phyloP scores from a whole-genome alignment of 148 eudicot genomes.

The Fallopia convolvulus region DNA sequence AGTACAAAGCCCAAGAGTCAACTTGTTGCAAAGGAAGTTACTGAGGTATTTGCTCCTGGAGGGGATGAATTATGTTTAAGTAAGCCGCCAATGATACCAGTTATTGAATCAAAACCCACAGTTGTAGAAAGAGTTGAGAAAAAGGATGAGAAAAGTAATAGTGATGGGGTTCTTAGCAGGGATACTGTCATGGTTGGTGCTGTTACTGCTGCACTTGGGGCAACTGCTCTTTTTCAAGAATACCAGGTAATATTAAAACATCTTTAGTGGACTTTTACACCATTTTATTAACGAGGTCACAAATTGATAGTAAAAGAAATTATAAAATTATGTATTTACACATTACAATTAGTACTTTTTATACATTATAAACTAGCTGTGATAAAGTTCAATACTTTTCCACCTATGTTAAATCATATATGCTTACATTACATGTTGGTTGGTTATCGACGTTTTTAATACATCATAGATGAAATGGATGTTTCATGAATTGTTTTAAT shows the following conservation, averaged over 20 bases:
- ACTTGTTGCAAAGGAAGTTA: conserved; percentile 21
- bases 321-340: too few species aligned
- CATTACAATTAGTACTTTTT: too few species aligned
- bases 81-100: background rate
- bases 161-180: conserved; percentile 21
- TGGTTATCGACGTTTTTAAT: too few species aligned
- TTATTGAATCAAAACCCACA: background rate
- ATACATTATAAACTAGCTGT: too few species aligned
- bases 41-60: conserved; percentile 16
- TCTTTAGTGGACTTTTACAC: too few species aligned
- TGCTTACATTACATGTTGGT: too few species aligned
- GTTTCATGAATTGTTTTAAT: too few species aligned
- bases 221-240: conserved; percentile 60
- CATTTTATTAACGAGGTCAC: too few species aligned
- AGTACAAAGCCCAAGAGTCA: conserved; percentile 17
- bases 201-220: conserved; percentile 91
- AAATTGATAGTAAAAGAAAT: too few species aligned
- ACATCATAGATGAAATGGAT: too few species aligned
- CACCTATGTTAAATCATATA: too few species aligned
- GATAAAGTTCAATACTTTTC: too few species aligned
- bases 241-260: conserved; percentile 42
- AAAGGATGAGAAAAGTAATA: conserved; percentile 1
- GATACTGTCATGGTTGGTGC: conserved; percentile 65
- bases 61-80: conserved; percentile 3
- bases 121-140: conserved; percentile 8